phyloP scores from a whole-genome alignment of 768 basidiomycete species.

The Fomitopsis serialis region DNA sequence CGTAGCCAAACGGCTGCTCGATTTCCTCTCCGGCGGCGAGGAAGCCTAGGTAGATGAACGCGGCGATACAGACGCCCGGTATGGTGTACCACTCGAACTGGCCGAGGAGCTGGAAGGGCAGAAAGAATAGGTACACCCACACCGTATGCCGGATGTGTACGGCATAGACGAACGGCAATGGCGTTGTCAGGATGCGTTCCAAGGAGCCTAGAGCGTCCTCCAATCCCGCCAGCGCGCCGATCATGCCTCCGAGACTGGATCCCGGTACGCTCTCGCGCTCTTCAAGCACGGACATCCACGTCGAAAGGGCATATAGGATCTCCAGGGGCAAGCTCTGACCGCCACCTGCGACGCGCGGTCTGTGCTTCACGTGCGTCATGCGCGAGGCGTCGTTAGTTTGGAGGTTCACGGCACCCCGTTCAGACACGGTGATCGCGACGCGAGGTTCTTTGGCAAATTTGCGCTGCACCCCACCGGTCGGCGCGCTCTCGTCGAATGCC shows the following conservation, averaged over 20 bases:
- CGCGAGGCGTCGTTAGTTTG: not conserved
- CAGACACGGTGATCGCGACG: not conserved
- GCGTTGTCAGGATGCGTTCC: constrained; percentile 59
- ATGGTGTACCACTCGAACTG: constrained; percentile 62
- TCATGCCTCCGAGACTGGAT: constrained; percentile 45
- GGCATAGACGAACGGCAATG: constrained; percentile 59
- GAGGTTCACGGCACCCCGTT: not conserved
- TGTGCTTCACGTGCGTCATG: constrained; percentile 23
- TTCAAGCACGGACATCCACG: constrained; percentile 55
- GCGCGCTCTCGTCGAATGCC: not conserved
- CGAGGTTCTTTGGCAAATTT: not conserved
- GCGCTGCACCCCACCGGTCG: not conserved
- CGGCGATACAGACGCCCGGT: constrained; percentile 57
- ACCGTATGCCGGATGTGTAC: constrained; percentile 61
- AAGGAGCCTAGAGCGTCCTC: constrained; percentile 50
- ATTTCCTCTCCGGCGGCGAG: constrained; percentile 68
- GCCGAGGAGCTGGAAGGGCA: constrained; percentile 69
- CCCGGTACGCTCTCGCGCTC: constrained; percentile 54
- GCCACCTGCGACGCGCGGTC: constrained; percentile 28
- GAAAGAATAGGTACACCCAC: constrained; percentile 70
- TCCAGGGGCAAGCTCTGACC: constrained; percentile 58
- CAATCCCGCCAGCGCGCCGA: constrained; percentile 42
- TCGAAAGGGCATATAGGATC: constrained; percentile 47
- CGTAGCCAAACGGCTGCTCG: constrained; percentile 67
- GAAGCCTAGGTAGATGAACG: constrained; percentile 75